These are phyloP conservation scores for Arachnomyces sp. DNA, from an alignment of 2,329 filamentous ascomycete species.

Conservation along the genomic window DNA sequence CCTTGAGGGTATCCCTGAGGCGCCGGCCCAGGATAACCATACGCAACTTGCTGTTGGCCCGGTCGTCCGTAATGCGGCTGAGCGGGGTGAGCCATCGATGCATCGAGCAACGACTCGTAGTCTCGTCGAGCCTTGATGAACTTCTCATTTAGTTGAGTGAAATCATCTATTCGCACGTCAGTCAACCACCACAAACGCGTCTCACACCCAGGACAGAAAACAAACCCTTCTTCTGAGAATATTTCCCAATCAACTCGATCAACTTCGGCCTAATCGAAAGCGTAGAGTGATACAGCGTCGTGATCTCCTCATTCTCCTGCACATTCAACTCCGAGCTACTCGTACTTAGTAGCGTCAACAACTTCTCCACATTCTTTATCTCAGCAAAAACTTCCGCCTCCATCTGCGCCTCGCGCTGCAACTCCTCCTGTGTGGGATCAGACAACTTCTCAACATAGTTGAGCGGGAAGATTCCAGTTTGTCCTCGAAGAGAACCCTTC, in stretches of 20 bases:
- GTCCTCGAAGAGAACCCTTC: slow-evolving; percentile 88
- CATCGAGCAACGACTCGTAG: slow-evolving; percentile 91
- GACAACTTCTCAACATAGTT: slow-evolving; percentile 98
- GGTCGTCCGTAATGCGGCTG: slow-evolving; percentile 45
- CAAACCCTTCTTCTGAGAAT: slow-evolving; percentile 93
- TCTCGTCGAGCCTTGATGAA: slow-evolving; percentile 98
- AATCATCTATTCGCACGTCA: slow-evolving; percentile 64
- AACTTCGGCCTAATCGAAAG: slow-evolving; percentile 90
- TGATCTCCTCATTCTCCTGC: slow-evolving; percentile 96
- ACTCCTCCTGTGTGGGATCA: slow-evolving; percentile 86
- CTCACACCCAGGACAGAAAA: background rate
- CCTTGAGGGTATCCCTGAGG: slow-evolving; percentile 26
- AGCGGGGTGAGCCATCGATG: slow-evolving; percentile 91
- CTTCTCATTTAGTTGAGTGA: slow-evolving; percentile 96
- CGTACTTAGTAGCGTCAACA: slow-evolving; percentile 84
- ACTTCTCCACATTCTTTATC: slow-evolving; percentile 68
- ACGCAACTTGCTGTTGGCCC: slow-evolving; percentile 21
- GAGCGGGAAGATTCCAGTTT: slow-evolving; percentile 94
- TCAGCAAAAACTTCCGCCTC: slow-evolving; percentile 72
- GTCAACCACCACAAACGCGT: slow-evolving; percentile 15
- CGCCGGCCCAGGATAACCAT: slow-evolving; percentile 27
- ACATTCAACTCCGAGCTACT: slow-evolving; percentile 70
- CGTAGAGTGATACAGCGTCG: slow-evolving; percentile 80
- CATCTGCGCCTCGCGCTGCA: slow-evolving; percentile 94
- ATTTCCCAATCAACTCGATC: slow-evolving; percentile 97